Evolutionary conservation across 225 moss, liverwort and hornwort genomes (phyloP).

Genomic region (Polytrichum formosum): DNA sequence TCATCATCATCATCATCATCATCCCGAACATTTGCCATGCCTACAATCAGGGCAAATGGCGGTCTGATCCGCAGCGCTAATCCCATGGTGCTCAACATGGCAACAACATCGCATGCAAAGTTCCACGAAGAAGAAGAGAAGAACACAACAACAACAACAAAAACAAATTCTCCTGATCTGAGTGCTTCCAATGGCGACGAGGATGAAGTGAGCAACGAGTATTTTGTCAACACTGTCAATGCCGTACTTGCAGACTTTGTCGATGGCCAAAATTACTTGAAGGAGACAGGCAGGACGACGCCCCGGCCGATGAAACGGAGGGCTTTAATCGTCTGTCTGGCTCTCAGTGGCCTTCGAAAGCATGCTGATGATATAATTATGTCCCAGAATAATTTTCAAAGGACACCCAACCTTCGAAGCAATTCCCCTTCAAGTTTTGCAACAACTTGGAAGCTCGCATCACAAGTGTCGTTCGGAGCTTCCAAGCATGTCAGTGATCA

Average conservation of each 20-base stretch:
- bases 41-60: too few relatives aligned
- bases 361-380: constrained; percentile 24
- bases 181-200: neutral
- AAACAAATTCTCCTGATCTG: too few relatives aligned
- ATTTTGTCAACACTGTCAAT: constrained; percentile 25
- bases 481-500: neutral
- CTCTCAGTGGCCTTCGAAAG: constrained; percentile 30
- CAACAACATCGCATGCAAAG: too few relatives aligned
- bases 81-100: too few relatives aligned
- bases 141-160: too few relatives aligned
- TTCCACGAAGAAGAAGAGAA: too few relatives aligned
- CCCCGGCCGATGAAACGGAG: constrained; percentile 46
- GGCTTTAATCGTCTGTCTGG: constrained; percentile 34
- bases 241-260: constrained; percentile 40
- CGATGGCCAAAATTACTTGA: constrained; percentile 42
- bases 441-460: constrained; percentile 31
- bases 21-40: too few relatives aligned
- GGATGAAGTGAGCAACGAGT: neutral
- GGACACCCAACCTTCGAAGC: constrained; percentile 20
- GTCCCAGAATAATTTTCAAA: neutral
- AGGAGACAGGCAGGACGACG: constrained; percentile 39
- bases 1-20: too few relatives aligned
- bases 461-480: constrained; percentile 32
- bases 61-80: too few relatives aligned
- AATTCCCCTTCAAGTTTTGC: constrained; percentile 31